phyloP scores from a whole-genome alignment of 164 flowering plant genomes.

The Cinnamomum micranthum region DNA sequence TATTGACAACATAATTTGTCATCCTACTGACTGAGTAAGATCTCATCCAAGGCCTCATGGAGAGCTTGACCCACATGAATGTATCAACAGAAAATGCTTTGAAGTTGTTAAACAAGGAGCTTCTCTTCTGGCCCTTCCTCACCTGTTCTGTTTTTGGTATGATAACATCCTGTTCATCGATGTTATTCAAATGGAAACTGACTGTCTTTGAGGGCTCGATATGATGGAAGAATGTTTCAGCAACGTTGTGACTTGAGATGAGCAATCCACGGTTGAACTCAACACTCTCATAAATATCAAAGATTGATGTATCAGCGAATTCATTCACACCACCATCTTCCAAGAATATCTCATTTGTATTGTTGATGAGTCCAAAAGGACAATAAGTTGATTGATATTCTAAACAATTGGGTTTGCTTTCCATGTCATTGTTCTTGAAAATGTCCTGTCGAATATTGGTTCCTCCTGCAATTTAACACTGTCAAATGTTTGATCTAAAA shows the following conservation, averaged over 20 bases:
- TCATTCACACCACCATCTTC: conserved; percentile 32
- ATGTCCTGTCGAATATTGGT: conserved; percentile 6
- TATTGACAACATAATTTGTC: conserved; percentile 12
- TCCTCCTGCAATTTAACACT: conserved; percentile 30
- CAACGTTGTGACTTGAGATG: conserved; percentile 49
- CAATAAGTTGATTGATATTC: conserved; percentile 22
- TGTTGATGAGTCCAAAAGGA: conserved; percentile 37
- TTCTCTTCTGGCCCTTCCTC: conserved; percentile 1
- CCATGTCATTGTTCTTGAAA: conserved; percentile 26
- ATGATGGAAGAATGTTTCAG: conserved; percentile 70
- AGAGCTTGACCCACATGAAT: conserved; percentile 9
- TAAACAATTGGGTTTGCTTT: conserved; percentile 2
- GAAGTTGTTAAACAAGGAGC: conserved; percentile 19
- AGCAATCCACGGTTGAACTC: conserved; percentile 68
- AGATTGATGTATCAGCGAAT: conserved; percentile 33
- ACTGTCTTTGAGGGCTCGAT: conserved; percentile 63
- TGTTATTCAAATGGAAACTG: conserved; percentile 51
- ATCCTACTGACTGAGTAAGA: conserved; percentile 12
- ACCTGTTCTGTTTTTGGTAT: conserved; percentile 10
- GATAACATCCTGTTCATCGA: conserved; percentile 11
- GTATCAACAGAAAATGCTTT: conserved; percentile 22
- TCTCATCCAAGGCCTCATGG: conserved; percentile 14
- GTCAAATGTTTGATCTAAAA: neutral
- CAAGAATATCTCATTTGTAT: conserved; percentile 30
- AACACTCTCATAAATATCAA: conserved; percentile 51